Base-by-base conservation (phyloP, 139 green algal genomes). In the Pseudopediastrum boryanum region DNA sequence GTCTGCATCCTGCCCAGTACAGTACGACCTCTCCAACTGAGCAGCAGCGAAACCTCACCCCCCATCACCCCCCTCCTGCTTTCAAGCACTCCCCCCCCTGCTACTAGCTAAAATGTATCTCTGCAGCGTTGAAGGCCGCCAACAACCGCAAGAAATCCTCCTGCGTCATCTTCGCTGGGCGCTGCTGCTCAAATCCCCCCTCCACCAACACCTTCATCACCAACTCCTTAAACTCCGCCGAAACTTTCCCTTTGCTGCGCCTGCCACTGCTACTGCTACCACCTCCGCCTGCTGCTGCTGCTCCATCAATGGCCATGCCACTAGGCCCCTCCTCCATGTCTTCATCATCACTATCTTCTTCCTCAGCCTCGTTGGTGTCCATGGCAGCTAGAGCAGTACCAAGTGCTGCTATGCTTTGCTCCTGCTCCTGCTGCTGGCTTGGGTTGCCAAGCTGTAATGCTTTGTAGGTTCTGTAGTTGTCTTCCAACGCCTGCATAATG, bases 71-170 rank as follows among this genome's bases (percentile, higher is more conserved):
- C n/a, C n/a, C n/a, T n/a, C n/a, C n/a, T 58, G 19, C 48, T 58
- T 58, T 27, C 33, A n/a, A 64, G 10, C 54, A 16, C 13, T 27
- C n/a, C 54, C 21, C 3, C 62, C 31, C 5, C 62, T 31, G 35
- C 62, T 70, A n/a, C n/a, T 54, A 97, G 4, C 84, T 87, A 85
- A 99, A 99, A 79, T 99, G 97, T 31, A 99, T 95, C 61, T 92
- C 95, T 2, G 81, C 86, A 6, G 77, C 65, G 75, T 99, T 99
- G 87, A 99, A 99, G 4, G 84, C 81, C 1, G 94, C 93, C 66
- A 99, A 85, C 65, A 99, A 79, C 5, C 50, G 46, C 63, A 99
- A 78, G 74, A 99, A 97, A 39, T 99, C 94, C 56, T 99, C 97
- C 79, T 99, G 93, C 7, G 66, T 85, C 90, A 99, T 92, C 83